Percentiles rank a stretch among this genome's conserved stretches.
Evolutionary conservation across 768 basidiomycete genomes (phyloP).

Genomic region (Mycena vulgaris): DNA sequence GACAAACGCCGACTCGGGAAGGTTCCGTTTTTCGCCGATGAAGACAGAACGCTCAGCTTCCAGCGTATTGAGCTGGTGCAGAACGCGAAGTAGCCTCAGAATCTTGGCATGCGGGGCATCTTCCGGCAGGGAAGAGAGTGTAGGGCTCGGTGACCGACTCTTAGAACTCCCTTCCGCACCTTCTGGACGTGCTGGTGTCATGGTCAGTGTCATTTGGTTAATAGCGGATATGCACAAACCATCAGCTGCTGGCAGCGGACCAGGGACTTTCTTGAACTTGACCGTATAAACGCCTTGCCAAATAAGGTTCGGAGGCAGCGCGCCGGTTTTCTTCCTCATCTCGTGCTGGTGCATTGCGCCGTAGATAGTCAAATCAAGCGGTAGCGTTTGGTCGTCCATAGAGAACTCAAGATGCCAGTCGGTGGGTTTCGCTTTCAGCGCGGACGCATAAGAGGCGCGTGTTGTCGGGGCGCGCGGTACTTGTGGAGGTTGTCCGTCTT

Average conservation of each 20-base stretch:
- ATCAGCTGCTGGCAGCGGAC: constrained; percentile 79
- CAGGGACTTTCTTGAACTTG: constrained; percentile 93
- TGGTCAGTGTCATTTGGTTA: neutral
- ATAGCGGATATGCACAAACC: constrained; percentile 56
- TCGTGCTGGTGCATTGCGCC: constrained; percentile 97
- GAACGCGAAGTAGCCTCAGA: constrained; percentile 87
- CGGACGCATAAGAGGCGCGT: constrained; percentile 91
- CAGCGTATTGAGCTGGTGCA: constrained; percentile 87
- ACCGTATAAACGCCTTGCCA: constrained; percentile 95
- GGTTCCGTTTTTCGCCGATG: constrained; percentile 65
- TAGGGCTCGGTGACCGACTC: constrained; percentile 75
- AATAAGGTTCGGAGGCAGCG: constrained; percentile 77
- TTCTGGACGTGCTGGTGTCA: constrained; percentile 54
- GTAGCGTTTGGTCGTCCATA: constrained; percentile 89
- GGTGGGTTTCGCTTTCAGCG: constrained; percentile 91
- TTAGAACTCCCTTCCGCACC: constrained; percentile 60
- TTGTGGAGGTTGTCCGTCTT: constrained; percentile 54
- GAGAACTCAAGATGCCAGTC: constrained; percentile 99
- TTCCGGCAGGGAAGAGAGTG: constrained; percentile 85
- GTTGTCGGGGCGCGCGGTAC: constrained; percentile 49
- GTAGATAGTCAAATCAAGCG: constrained; percentile 93
- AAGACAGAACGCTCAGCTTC: constrained; percentile 74
- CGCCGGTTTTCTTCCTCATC: constrained; percentile 78
- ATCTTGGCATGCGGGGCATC: constrained; percentile 93
- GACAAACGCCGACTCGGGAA: constrained; percentile 90